Base-by-base conservation (phyloP, 208 protist genomes). In the Trypanosoma mega region DNA sequence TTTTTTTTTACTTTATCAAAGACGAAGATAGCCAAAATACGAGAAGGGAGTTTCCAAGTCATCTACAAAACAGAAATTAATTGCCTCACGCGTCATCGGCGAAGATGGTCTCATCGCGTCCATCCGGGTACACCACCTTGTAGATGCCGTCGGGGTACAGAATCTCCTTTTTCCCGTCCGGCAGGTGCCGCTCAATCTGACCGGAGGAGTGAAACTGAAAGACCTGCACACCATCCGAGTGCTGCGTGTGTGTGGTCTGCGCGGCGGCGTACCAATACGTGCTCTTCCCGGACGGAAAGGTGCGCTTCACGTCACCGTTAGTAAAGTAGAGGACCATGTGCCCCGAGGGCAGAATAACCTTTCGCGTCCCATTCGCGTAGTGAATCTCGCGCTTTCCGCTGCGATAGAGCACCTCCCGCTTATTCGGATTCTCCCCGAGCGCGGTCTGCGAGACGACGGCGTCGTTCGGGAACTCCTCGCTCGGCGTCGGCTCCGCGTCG, bases 241-340 rank as follows among this genome's bases (percentile, higher is more conserved):
- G 60, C 62, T 97, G 92, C 21, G 79, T 94, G 73, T 98, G 95
- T 50, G 86, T 95, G 7, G 95, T 97, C 61, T 98, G 76, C 41
- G 89, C 80, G 0, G 76, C 77, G 26, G 84, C 85, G 68, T 97
- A 98, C 90, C 90, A 96, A 75, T 98, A 98, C 2, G 91, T 93
- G 57, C 79, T 87, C 57, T 82, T 89, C 27, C 89, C 90, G 9
- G 86, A 93, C 0, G 87, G 83, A 36, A 80, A 96, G 2, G 87
- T 96, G 55, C 88, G 76, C 76, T 96, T 97, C 12, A 95, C 61
- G 48, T 98, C 94, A 11, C 90, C 90, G 64, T 98, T 98, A 20
- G 78, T 88, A 68, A 97, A 98, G 54, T 87, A 82, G 26, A 97
- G 61, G 12, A 91, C 66, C 2, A 78, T 78, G 63, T 92, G 86